Evolutionary conservation across 2,329 filamentous ascomycete species (phyloP).

Genomic region (Aspergillus sp.): DNA sequence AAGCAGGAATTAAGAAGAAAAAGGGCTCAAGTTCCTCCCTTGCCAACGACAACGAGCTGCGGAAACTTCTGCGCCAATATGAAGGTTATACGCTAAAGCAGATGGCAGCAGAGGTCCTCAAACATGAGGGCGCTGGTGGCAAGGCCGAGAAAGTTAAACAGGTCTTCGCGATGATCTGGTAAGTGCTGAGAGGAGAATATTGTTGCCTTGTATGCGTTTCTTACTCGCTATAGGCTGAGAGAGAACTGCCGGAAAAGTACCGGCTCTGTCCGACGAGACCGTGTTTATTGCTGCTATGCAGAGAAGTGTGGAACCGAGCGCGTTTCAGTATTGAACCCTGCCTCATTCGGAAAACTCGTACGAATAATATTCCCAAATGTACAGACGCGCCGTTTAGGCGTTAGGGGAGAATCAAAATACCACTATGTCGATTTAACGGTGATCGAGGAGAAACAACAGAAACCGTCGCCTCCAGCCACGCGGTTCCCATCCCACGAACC

Average conservation of each 20-base stretch:
- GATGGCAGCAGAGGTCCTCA: conserved; percentile 50
- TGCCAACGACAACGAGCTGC: conserved; percentile 51
- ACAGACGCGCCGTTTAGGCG: conserved; percentile 86
- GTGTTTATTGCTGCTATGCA: conserved; percentile 95
- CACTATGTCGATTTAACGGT: conserved; percentile 68
- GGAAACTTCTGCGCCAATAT: conserved; percentile 49
- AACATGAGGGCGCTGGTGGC: conserved; percentile 50
- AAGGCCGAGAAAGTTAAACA: conserved; percentile 54
- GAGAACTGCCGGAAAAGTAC: conserved; percentile 49
- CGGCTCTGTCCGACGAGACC: conserved; percentile 79
- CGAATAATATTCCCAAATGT: conserved; percentile 94
- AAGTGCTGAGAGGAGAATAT: conserved; percentile 19
- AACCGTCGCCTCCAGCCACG: conserved; percentile 26
- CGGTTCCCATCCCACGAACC: conserved; percentile 25
- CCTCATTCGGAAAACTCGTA: conserved; percentile 96
- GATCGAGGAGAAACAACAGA: conserved; percentile 45
- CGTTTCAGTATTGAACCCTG: conserved; percentile 92
- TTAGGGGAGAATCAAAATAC: conserved; percentile 96
- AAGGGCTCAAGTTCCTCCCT: conserved; percentile 49
- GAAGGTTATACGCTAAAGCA: conserved; percentile 47
- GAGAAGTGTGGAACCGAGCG: conserved; percentile 88
- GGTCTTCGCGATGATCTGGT: conserved; percentile 55
- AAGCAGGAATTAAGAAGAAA: conserved; percentile 45
- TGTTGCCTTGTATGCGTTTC: background rate
- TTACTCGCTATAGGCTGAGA: conserved; percentile 40